These are phyloP conservation scores for Pichia sp. DNA, from an alignment of 1,139 yeast genomes.

Conservation along the genomic window DNA sequence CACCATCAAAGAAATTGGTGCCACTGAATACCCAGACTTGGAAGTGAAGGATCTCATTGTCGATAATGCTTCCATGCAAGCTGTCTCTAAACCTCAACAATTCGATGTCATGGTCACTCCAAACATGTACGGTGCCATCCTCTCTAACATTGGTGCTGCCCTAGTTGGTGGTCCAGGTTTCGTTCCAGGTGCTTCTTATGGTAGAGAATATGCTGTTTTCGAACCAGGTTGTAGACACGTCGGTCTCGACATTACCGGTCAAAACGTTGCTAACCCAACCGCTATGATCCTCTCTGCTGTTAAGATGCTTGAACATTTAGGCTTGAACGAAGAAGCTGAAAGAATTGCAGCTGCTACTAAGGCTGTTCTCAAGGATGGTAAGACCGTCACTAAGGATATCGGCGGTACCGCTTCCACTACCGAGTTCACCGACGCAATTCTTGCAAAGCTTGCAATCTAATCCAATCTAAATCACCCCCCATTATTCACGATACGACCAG, in stretches of 20 bases:
- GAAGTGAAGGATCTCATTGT: conserved; percentile 90
- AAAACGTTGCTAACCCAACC: conserved; percentile 95
- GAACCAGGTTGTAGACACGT: conserved; percentile 99
- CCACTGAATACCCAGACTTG: conserved; percentile 76
- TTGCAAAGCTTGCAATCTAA: conserved; percentile 42
- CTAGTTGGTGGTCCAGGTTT: conserved; percentile 98
- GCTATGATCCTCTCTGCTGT: conserved; percentile 91
- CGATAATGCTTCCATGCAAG: conserved; percentile 99
- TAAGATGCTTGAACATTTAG: conserved; percentile 92
- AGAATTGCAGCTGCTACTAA: conserved; percentile 83
- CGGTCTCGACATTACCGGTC: conserved; percentile 93
- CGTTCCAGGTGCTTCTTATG: conserved; percentile 97
- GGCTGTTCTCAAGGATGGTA: conserved; percentile 83
- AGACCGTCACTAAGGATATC: conserved; percentile 71
- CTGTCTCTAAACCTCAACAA: conserved; percentile 96
- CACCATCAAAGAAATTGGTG: conserved; percentile 85
- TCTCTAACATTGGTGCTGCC: conserved; percentile 98
- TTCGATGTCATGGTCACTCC: conserved; percentile 98
- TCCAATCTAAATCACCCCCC: background rate
- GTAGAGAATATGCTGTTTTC: conserved; percentile 95
- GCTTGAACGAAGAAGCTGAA: conserved; percentile 78
- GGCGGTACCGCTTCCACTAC: conserved; percentile 88
- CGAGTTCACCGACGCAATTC: conserved; percentile 85
- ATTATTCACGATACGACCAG: too few species aligned
- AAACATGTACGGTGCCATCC: conserved; percentile 94